Evolutionary conservation across 108 stramenopile species (phyloP), one percentile per base, ranked within the genome.

Genomic region (Craspedostauros australis): DNA sequence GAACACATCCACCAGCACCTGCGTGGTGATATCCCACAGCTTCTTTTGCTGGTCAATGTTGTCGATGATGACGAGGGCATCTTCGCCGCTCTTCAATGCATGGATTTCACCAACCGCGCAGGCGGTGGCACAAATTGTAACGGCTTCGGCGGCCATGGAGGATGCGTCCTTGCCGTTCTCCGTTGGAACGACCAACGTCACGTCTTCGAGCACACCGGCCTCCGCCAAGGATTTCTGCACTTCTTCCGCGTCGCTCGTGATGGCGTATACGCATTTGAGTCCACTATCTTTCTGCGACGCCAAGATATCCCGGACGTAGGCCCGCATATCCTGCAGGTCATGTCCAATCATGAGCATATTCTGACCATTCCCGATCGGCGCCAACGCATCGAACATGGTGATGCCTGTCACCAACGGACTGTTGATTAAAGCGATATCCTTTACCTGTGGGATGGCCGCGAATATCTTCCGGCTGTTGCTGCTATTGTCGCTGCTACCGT

Each of bases 351-450:
- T 54, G 39, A 93, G 73, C 86, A 88, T 93, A 53, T 93, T 93
- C 68, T 93, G 91, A 2, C 91, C 91, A 47, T 75, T 80, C 25
- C 91, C 91, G 54, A 93, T 84, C 3, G 91, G 91, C 29, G 87
- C 82, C 46, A 93, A 47, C 7, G 82, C 73, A 68, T 93, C 91
- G 54, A 93, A 64, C 65, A 84, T 86, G 29, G 91, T 82, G 9
- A 75, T 76, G 7, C 91, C 91, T 7, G 91, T 89, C 27, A 93
- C 54, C 31, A 93, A 22, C 2, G 91, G 91, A 20, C 66, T 77
- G 46, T 93, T 84, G 51, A 93, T 93, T 25, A 93, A 61, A 28
- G 82, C 72, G 70, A 93, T 93, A 36, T 93, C 85, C 9, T 66
- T 62, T 25, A 93, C 81, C 64, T 83, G 68, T 23, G 91, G 87